phyloP scores from a whole-genome alignment of 441 rosid species.

The Croton laevigatus region DNA sequence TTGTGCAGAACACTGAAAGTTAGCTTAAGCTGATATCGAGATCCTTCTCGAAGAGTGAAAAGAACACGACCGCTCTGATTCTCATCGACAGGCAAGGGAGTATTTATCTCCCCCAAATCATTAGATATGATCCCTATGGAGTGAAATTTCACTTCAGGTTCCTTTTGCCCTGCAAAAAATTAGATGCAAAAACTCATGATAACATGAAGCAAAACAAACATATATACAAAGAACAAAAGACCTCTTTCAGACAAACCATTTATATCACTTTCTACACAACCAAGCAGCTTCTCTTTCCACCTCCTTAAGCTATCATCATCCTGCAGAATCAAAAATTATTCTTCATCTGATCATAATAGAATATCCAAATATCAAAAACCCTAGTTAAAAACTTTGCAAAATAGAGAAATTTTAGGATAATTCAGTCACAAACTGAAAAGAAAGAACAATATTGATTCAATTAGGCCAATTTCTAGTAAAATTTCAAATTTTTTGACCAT shows the following conservation, averaged over 20 bases:
- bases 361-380: neutral
- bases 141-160: conserved; percentile 54
- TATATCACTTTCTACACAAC: conserved; percentile 43
- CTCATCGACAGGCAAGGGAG: conserved; percentile 38
- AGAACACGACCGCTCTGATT: conserved; percentile 26
- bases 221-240: neutral
- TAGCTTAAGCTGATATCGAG: conserved; percentile 46
- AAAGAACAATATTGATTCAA: neutral
- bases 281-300: conserved; percentile 63
- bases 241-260: conserved; percentile 32
- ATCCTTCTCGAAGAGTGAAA: conserved; percentile 53
- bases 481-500: neutral
- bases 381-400: neutral
- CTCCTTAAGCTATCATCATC: conserved; percentile 64
- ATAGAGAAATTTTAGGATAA: neutral
- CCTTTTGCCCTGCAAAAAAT: conserved; percentile 41
- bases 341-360: neutral
- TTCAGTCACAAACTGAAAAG: neutral
- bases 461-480: neutral
- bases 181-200: conserved; percentile 4
- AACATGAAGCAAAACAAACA: neutral
- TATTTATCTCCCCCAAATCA: conserved; percentile 39
- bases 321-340: conserved; percentile 25
- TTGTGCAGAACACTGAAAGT: conserved; percentile 64
- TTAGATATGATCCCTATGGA: conserved; percentile 49